Evolutionary conservation across 2,329 filamentous ascomycete species (phyloP), one percentile per base, ranked within the genome.

Genomic region (Microdochium bolleyi): DNA sequence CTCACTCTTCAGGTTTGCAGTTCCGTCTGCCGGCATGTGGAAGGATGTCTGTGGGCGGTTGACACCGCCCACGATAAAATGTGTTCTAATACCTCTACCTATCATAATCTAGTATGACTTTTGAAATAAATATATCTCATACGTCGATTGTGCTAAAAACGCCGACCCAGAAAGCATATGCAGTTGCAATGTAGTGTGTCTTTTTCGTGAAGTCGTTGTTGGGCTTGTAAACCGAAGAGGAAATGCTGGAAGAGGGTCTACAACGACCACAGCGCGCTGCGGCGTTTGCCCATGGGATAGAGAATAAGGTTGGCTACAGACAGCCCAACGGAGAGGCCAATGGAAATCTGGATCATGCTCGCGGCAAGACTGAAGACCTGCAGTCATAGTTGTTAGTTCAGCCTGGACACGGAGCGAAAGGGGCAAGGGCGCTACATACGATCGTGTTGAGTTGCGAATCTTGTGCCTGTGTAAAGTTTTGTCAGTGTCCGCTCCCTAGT

Each of bases 281-380:
- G 70, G 57, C 77, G 71, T 67, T 83, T 83, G 13, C 80, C 79
- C 32, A 81, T 64, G 0, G 78, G 78, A 59, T 81, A 81, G 14
- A 81, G 73, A 52, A 81, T 70, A 48, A 81, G 61, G 7, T 77
- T 77, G 52, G 78, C 80, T 60, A 82, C 68, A 54, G 79, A 81
- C 24, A 84, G 59, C 13, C 81, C 81, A 2, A 83, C 80, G n/a
- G 79, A 81, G 54, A 84, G 80, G 34, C 80, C 79, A 52, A 84
- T 82, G 5, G 80, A 78, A 1, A 84, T 77, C 61, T 84, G 79
- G 21, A 84, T 76, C 52, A 84, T 80, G 54, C 76, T 79, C 38
- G 79, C 72, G 25, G 81, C 66, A 3, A 84, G 76, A 9, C 74
- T 77, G 55, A 83, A 80, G 16, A 61, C 56, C 59, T 61, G 51